Percentiles rank a stretch among this genome's conserved stretches.
These are phyloP conservation scores for Saccharomycopsis amapae DNA, from an alignment of 805 yeast genomes.

Conservation along the genomic window DNA sequence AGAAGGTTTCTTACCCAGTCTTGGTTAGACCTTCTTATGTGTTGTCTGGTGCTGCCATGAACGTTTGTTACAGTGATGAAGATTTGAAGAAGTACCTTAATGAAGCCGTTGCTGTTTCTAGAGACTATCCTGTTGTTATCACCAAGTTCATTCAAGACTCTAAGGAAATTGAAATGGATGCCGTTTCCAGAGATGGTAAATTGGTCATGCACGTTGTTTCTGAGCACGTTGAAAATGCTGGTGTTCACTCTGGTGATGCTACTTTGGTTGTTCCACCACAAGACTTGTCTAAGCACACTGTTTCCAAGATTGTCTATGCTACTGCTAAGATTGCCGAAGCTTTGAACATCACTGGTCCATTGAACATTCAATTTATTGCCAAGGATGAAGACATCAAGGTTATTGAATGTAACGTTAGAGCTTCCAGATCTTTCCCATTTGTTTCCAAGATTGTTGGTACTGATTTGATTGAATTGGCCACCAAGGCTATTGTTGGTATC, in stretches of 20 bases:
- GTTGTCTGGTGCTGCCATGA: slow-evolving; percentile 98
- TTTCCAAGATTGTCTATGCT: slow-evolving; percentile 83
- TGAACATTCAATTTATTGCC: slow-evolving; percentile 94
- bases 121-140: slow-evolving; percentile 96
- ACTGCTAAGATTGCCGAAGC: slow-evolving; percentile 96
- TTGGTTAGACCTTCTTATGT: slow-evolving; percentile 97
- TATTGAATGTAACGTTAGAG: slow-evolving; percentile 97
- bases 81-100: slow-evolving; percentile 81
- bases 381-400: slow-evolving; percentile 94
- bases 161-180: slow-evolving; percentile 98
- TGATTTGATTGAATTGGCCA: slow-evolving; percentile 94
- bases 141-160: slow-evolving; percentile 96
- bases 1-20: slow-evolving; percentile 87
- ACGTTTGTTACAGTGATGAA: slow-evolving; percentile 83
- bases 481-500: slow-evolving; percentile 86
- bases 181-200: slow-evolving; percentile 92
- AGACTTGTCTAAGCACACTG: slow-evolving; percentile 87
- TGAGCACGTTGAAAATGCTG: slow-evolving; percentile 98
- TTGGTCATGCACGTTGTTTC: slow-evolving; percentile 95
- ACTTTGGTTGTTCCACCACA: slow-evolving; percentile 96
- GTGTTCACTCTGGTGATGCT: slow-evolving; percentile 99
- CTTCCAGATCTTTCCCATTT: slow-evolving; percentile 99
- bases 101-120: slow-evolving; percentile 96
- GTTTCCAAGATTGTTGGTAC: slow-evolving; percentile 96
- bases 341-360: slow-evolving; percentile 93